Percentiles rank a stretch among this genome's conserved stretches.
These are phyloP conservation scores for Chaetomiaceae sp. DNA, from an alignment of 2,329 filamentous ascomycete genomes.

Conservation along the genomic window DNA sequence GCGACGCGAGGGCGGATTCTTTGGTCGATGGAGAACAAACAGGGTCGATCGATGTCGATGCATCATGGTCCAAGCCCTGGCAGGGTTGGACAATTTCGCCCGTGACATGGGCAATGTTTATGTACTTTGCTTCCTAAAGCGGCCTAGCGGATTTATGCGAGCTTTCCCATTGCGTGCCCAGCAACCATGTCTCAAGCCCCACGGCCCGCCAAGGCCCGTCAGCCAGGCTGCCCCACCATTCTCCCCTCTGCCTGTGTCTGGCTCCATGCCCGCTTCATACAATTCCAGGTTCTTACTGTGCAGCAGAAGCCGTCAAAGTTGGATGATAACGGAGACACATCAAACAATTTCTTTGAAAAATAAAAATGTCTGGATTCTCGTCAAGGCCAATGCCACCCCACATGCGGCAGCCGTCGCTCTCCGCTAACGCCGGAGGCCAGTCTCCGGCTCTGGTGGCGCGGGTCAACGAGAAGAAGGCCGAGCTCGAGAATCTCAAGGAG, in stretches of 20 bases:
- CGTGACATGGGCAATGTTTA: constrained; percentile 25
- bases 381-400: constrained; percentile 59
- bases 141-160: constrained; percentile 18
- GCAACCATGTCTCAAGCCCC: background rate
- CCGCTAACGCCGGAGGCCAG: constrained; percentile 49
- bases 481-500: constrained; percentile 73
- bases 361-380: constrained; percentile 51
- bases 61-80: background rate
- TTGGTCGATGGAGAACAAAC: background rate
- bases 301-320: no score
- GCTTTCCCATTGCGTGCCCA: background rate
- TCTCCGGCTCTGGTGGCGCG: constrained; percentile 67
- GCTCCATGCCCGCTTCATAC: no score
- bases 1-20: constrained; percentile 1
- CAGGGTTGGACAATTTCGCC: constrained; percentile 20
- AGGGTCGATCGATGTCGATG: no score
- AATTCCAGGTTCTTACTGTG: no score
- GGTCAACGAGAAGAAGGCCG: constrained; percentile 80
- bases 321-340: background rate
- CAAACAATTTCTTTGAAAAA: background rate
- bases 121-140: constrained; percentile 23
- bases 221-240: constrained; percentile 6
- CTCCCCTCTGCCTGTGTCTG: no score
- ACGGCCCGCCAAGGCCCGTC: background rate
- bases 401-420: constrained; percentile 56